Evolutionary conservation across 345 rosid species (phyloP), one percentile per base, ranked within the genome.

Genomic region (Luvunga scandens): DNA sequence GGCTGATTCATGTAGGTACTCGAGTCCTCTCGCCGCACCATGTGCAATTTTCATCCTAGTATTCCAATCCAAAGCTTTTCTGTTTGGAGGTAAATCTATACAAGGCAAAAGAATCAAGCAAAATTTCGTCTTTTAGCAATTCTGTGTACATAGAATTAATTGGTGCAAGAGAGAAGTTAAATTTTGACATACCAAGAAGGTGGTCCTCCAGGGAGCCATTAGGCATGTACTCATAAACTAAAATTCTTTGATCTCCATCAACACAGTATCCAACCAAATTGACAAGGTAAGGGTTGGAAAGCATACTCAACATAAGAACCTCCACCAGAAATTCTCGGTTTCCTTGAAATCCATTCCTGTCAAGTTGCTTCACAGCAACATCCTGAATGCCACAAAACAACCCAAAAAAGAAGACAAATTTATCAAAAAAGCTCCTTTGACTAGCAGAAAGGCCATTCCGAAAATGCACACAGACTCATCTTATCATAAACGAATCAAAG

Each of bases 1-100:
- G 19, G 95, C 94, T 73, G 82, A 75, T 79, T 93, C 97, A 67
- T 93, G 97, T 79, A 93, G 81, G 82, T 90, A 90, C 84, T 93
- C 97, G 5, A 91, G 94, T 60, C 97, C 97, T 85, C 81, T 87
- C 0, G 97, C 97, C 72, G 95, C 97, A 12, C 97, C 97, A 73
- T 78, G 78, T 45, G 94, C 91, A 28, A 90, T 80, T 85, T 85
- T 91, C 90, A 93, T 93, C 84, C 95, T 88, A 19, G 90, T 85
- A 77, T 79, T 87, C 97, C 95, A 91, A 75, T 91, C 95, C 87
- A 93, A 83, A 14, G 90, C 86, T 66, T 72, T 84, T 75, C 60
- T 86, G 28, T 69, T 78, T 66, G 83, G 77, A 27, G 85, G 22
- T 61, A 87, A 59, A 33, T 91, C 95, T 92, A 83, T 6, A 34